A percentile compares a stretch with the other conserved stretches of the same genome.
phyloP scores from a whole-genome alignment of 139 green algal genomes.

The Desmodesmus armatus region DNA sequence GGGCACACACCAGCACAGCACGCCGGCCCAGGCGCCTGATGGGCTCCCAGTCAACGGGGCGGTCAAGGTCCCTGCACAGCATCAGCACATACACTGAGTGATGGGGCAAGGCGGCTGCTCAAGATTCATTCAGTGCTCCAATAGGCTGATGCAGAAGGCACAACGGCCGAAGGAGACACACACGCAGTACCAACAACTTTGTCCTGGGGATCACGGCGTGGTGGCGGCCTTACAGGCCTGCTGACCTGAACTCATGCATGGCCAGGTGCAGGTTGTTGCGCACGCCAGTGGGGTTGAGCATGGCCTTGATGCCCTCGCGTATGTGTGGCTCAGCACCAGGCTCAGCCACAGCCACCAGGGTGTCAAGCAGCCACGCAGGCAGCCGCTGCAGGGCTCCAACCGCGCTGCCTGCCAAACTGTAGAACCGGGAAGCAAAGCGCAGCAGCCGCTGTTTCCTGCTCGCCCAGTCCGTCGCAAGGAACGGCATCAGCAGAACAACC shows the following conservation, averaged over 20 bases:
- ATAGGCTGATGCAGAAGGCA: too few relatives aligned
- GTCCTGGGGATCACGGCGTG: too few relatives aligned
- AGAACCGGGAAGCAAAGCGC: not conserved
- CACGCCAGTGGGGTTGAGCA: not conserved
- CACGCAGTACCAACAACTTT: too few relatives aligned
- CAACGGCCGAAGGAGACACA: too few relatives aligned
- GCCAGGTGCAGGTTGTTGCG: slow-evolving; percentile 39
- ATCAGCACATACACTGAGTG: too few relatives aligned
- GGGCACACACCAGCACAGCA: slow-evolving; percentile 24
- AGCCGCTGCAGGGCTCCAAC: not conserved
- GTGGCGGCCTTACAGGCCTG: too few relatives aligned
- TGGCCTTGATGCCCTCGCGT: not conserved
- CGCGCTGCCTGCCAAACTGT: not conserved
- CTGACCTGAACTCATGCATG: slow-evolving; percentile 40
- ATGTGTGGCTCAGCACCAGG: slow-evolving; percentile 2
- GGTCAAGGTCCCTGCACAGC: slow-evolving; percentile 33
- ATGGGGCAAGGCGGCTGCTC: too few relatives aligned
- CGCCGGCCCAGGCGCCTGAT: slow-evolving; percentile 4
- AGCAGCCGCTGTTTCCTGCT: slow-evolving; percentile 27
- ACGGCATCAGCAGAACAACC: slow-evolving; percentile 36
- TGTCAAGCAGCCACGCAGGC: slow-evolving; percentile 13
- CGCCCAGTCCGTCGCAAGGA: slow-evolving; percentile 35
- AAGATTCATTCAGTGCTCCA: too few relatives aligned
- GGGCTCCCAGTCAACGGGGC: slow-evolving; percentile 15
- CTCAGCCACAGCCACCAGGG: slow-evolving; percentile 7